Evolutionary conservation across 2,329 filamentous ascomycete genomes (phyloP), one percentile per base, ranked within the genome.

Genomic region (Colletotrichum sp.): DNA sequence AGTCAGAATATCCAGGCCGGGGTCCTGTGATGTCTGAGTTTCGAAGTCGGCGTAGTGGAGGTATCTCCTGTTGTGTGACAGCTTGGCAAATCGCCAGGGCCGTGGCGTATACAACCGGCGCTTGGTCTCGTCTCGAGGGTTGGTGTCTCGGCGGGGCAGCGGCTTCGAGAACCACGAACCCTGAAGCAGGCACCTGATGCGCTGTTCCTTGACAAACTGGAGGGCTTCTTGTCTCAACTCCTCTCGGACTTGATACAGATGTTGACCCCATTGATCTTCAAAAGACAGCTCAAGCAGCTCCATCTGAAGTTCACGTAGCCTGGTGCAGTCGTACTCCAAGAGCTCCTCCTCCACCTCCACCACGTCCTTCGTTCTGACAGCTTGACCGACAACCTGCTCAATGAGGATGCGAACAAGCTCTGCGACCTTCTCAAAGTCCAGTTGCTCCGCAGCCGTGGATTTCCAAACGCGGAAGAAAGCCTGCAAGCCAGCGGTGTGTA

Each of bases 131-230:
- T 83, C 79, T 68, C 81, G 82, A 66, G 81, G 80, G 63, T 81
- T 80, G 64, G 77, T 84, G 65, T 85, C 83, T 65, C 85, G 82
- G 77, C 81, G 84, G 67, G 86, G 83, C 13, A 85, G 81, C 7
- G 90, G 84, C 84, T 89, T 85, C 82, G 87, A 83, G 86, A 98
- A 99, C 97, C 97, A 99, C 12, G 94, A 93, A 8, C 97, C 97
- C 79, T 95, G 91, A 6, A 98, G 90, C 52, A 99, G 88, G 82
- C 96, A 98, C 70, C 97, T 91, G 77, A 98, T 94, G 48, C 97
- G 93, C 84, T 99, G 97, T 86, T 99, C 97, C 85, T 98, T 98
- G 85, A 98, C 95, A 82, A 99, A 99, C 81, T 98, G 95, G 70
- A 98, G 87, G 13, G 96, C 96, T 84, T 99, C 97, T 80, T 96